Evolutionary conservation across 192 early-diverging fungal species (phyloP), one percentile per base, ranked within the genome.

Genomic region (Podochytrium sp.): DNA sequence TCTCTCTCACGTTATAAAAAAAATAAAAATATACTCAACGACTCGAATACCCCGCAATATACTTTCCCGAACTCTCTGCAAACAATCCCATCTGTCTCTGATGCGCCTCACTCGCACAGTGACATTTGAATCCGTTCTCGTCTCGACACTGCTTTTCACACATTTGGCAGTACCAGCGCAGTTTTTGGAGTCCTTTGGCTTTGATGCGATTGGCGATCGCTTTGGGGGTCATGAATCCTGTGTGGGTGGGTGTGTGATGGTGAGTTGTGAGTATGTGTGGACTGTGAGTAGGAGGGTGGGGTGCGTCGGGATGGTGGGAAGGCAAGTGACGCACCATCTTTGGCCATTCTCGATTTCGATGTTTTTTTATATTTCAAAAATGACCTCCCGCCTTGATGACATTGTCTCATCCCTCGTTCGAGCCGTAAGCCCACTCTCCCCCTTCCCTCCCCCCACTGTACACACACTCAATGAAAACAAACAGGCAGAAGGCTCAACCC

Each of bases 101-200:
- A 80, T 98, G 96, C 7, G 91, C 85, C 76, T 98, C 96, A 40
- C 93, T 94, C 10, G 85, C 83, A 63, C 90, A 92, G 80, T 98
- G 96, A 63, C 92, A 93, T 78, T 95, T 96, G 86, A 96, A 98
- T 1, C 96, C 96, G 83, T 98, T 98, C 76, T 93, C 94, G 82
- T 98, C 96, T 65, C 57, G 66, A 23, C 56, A 55, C 39, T 50
- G 57, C 40, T 93, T 72, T 76, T 95, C 88, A 73, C 95, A 96
- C 85, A 94, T 94, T 80, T 97, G 96, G 79, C 96, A 97, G 78
- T 95, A 97, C 74, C 92, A 97, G 40, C 91, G 86, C 41, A 97
- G 84, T 63, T 92, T 91, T 58, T 93, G 91, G 58, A 97, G 88
- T 6, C 96, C 96, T 74, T 97, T 97, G 53, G 94, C 83, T 75